Evolutionary conservation across 768 basidiomycete genomes (phyloP), one percentile per base, ranked within the genome.

Genomic region (Boletus subparvulus): DNA sequence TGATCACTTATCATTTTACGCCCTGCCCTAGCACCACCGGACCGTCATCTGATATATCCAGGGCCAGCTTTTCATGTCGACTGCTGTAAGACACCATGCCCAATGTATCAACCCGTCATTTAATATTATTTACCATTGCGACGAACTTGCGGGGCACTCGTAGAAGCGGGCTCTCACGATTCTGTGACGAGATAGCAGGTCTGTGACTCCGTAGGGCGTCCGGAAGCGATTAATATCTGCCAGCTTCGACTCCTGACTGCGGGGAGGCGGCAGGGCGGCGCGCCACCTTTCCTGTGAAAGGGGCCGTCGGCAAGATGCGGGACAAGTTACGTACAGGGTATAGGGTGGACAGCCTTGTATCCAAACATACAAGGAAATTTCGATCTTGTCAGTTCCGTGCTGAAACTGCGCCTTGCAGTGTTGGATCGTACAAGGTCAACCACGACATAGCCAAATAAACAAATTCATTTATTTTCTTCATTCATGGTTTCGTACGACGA

Each of bases 261-360:
- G 50, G 61, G 42, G 47, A 50, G 54, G 30, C 21, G 21, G 21
- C 21, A 21, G 21, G 21, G 32, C 32, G 32, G 45, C 57, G 45
- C 47, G 42, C 56, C 33, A 39, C 36, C 32, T 32, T 48, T 81
- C 80, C 80, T 83, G 61, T 33, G 50, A 49, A 59, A 53, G 52
- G 52, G 54, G 8, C 50, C 13, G 43, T 30, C 30, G 40, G 41
- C 33, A 40, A 50, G 33, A 47, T 12, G 35, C 43, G 50, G 54
- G 46, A 21, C 36, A 39, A 21, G 26, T 44, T 48, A 65, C 75
- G 63, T 53, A 81, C 81, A 46, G 62, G 62, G 66, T 40, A 32
- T n/a, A 47, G 53, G 54, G 66, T 19, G 41, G 30, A 41, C 24
- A n/a, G 16, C 28, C 28, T 28, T 28, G 5, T 26, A 6, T 26